Evolutionary conservation across 2,329 filamentous ascomycete genomes (phyloP).

Genomic region (Metarhizium anisopliae): DNA sequence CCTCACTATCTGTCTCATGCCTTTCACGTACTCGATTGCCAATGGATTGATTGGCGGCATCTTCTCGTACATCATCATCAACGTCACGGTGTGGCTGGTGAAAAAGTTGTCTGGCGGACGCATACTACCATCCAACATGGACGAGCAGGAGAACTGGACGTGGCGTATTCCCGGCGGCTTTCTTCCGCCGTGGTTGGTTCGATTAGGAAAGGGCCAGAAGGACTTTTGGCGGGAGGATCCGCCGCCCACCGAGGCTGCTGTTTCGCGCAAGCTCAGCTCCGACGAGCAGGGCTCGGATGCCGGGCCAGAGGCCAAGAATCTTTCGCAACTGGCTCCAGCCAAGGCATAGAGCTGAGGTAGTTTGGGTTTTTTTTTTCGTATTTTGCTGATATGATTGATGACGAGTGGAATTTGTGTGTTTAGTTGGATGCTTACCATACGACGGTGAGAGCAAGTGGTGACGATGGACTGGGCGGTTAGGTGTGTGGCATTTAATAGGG

Average conservation of each 20-base stretch:
- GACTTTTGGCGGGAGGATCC: conserved; percentile 55
- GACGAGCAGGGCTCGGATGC: conserved; percentile 11
- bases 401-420: not conserved
- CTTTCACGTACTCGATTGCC: conserved; percentile 82
- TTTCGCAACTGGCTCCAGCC: not conserved
- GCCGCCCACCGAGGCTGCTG: conserved; percentile 7
- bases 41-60: conserved; percentile 80
- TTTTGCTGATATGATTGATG: not conserved
- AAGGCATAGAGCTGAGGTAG: not conserved
- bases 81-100: conserved; percentile 60
- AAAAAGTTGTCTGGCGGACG: conserved; percentile 58
- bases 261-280: conserved; percentile 10
- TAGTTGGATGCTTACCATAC: not conserved
- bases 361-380: not conserved
- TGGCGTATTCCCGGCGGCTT: conserved; percentile 68
- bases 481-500: not conserved
- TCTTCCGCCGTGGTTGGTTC: conserved; percentile 63
- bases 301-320: not conserved
- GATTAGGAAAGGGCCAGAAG: conserved; percentile 57
- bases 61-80: conserved; percentile 67
- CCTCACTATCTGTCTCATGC: conserved; percentile 76
- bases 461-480: not conserved
- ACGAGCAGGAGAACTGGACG: conserved; percentile 72
- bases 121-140: conserved; percentile 65
- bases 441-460: not conserved